Percentiles rank a stretch among this genome's conserved stretches.
Evolutionary conservation across 148 eudicot species (phyloP).

Genomic region (Limonium bicolor): DNA sequence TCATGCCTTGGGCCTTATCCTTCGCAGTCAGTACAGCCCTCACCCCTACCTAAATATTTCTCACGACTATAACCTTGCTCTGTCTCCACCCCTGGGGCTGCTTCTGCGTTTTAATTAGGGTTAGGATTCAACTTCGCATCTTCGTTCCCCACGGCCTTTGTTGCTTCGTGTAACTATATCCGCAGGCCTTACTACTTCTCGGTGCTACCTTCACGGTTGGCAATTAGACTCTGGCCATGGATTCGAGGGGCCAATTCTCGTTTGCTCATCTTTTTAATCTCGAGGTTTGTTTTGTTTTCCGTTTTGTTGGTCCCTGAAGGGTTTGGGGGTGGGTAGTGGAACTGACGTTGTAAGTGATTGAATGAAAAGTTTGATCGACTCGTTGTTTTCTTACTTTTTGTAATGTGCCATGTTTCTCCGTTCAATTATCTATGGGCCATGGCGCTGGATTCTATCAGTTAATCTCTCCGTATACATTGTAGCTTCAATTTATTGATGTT

Average conservation of each 20-base stretch:
- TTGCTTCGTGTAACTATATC: constrained; percentile 2
- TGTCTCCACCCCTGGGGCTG: constrained; percentile 12
- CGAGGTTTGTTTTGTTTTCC: constrained; percentile 50
- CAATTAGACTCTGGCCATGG: constrained; percentile 19
- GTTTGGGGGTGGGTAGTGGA: neutral
- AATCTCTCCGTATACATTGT: neutral
- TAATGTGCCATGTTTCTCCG: neutral
- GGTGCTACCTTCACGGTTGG: constrained; percentile 3
- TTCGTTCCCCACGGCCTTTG: neutral
- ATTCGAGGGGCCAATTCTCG: constrained; percentile 18
- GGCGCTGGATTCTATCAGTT: neutral
- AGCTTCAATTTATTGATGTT: neutral
- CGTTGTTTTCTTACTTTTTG: neutral
- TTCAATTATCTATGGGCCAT: neutral
- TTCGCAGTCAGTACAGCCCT: constrained; percentile 15
- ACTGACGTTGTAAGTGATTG: too few species aligned
- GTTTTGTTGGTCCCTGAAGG: constrained; percentile 3
- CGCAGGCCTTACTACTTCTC: constrained; percentile 4
- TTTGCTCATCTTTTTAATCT: constrained; percentile 77
- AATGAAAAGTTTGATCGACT: too few species aligned
- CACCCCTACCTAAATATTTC: neutral
- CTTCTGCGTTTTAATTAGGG: too few species aligned
- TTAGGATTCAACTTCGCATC: constrained; percentile 14
- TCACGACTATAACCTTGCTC: constrained; percentile 5
- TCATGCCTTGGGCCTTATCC: constrained; percentile 26